Conservation (phyloP, 1,139 yeast species). For the Yamadazyma epiphylla region DNA sequence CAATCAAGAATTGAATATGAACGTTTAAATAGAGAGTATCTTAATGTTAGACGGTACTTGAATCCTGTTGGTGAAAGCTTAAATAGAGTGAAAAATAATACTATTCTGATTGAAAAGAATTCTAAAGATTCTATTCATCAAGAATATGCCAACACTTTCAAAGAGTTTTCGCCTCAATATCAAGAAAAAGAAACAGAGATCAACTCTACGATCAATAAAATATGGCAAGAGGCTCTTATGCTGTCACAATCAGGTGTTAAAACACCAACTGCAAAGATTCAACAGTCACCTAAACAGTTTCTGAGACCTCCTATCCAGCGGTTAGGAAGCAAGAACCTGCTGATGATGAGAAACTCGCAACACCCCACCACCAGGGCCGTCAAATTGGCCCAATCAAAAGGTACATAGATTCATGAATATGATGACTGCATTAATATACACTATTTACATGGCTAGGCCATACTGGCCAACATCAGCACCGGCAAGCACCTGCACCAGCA, state of each 20-base stretch:
- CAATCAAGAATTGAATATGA: constrained; percentile 75
- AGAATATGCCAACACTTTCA: constrained; percentile 27
- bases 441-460: too few species aligned
- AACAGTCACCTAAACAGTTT: constrained; percentile 12
- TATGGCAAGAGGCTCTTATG: constrained; percentile 44
- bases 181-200: constrained; percentile 33
- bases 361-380: constrained; percentile 39
- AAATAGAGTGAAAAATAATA: constrained; percentile 34
- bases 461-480: too few species aligned
- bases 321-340: constrained; percentile 22
- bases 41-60: constrained; percentile 62
- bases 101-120: constrained; percentile 16
- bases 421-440: constrained; percentile 4
- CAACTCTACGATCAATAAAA: constrained; percentile 19
- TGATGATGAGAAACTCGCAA: constrained; percentile 21
- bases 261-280: constrained; percentile 4
- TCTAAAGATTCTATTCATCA: constrained; percentile 2
- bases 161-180: constrained; percentile 31
- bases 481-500: too few species aligned
- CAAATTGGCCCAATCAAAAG: constrained; percentile 20
- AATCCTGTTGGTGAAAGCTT: constrained; percentile 69
- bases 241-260: constrained; percentile 16
- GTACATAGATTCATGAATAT: not conserved
- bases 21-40: constrained; percentile 67
- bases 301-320: constrained; percentile 26